Base-by-base conservation (phyloP, 176 grass and related monocot species). In the Cenchrus americanus region DNA sequence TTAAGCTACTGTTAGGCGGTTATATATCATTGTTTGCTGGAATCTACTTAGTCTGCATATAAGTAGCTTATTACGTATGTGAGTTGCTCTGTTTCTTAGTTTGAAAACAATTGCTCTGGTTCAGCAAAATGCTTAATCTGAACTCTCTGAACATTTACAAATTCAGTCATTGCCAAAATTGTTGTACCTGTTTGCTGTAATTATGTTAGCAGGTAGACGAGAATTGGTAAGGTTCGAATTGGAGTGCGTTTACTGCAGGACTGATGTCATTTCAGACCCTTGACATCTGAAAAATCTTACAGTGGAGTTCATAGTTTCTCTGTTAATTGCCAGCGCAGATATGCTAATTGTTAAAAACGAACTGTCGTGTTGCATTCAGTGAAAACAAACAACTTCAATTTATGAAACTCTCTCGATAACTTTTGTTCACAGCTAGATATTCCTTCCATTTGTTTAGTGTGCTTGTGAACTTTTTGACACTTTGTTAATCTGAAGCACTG, bases 401-500 rank as follows among this genome's bases (percentile, higher is more conserved):
- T 14, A 9, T 42, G 17, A 23, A 24, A 26, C 24, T 22, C 11
- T 22, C 11, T 42, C 17, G 54, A 44, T 44, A 60, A 1, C 11
- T 11, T 11, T 14, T 62, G 3, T 11, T 60, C 19, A 11, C 37
- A 4, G 13, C 22, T 62, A 0, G 30, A 19, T 15, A 17, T 53
- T 34, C 8, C 15, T 27, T 14, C 2, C 46, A 30, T 50, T 73
- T 26, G 3, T 60, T 60, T 21, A 76, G 44, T 83, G 69, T 26
- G 74, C 58, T 24, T 42, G 58, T 88, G 82, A 8, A 49, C 6
- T 24, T 32, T 32, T 26, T 4, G n/a, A 49, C 12, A 71, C 68
- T 59, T 58, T 47, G 2, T 26, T 18, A 42, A 47, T 41, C 44
- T 83, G 81, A 52, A 52, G 40, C 54, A 30, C 78, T 86, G 86